phyloP scores from a whole-genome alignment of 2,329 filamentous ascomycete genomes.

The Escovopsis sp. region DNA sequence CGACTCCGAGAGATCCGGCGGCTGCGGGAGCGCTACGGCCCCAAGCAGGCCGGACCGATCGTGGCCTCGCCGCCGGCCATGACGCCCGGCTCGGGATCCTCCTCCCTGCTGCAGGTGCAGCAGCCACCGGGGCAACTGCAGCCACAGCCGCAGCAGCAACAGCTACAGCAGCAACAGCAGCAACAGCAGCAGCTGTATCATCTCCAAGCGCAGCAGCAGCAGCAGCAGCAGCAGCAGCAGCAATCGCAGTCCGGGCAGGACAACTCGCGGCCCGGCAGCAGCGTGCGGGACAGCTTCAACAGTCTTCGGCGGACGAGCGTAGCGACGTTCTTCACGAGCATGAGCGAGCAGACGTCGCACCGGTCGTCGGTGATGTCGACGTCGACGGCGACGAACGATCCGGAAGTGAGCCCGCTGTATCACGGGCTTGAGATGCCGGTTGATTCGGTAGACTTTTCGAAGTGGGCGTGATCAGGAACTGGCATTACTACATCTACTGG shows the following conservation, averaged over 20 bases:
- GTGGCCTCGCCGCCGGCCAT: constrained; percentile 15
- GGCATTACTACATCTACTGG: neutral
- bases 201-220: constrained; percentile 9
- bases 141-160: constrained; percentile 11
- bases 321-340: constrained; percentile 45
- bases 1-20: constrained; percentile 72
- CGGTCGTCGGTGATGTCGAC: constrained; percentile 42
- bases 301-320: constrained; percentile 48
- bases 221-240: constrained; percentile 9
- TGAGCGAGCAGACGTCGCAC: constrained; percentile 41
- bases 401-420: constrained; percentile 27
- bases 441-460: constrained; percentile 25
- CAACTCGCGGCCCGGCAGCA: constrained; percentile 27
- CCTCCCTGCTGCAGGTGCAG: constrained; percentile 9
- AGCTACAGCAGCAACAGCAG: constrained; percentile 10
- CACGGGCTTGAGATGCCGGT: constrained; percentile 17
- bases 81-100: constrained; percentile 17
- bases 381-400: constrained; percentile 37
- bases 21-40: constrained; percentile 53
- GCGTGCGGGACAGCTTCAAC: constrained; percentile 44
- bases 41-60: constrained; percentile 18
- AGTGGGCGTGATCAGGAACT: constrained; percentile 17
- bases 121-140: constrained; percentile 10
- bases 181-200: constrained; percentile 10
- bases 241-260: constrained; percentile 11